These are phyloP conservation scores for Tylopilus rubrobrunneus DNA, from an alignment of 768 basidiomycete genomes.

Conservation along the genomic window DNA sequence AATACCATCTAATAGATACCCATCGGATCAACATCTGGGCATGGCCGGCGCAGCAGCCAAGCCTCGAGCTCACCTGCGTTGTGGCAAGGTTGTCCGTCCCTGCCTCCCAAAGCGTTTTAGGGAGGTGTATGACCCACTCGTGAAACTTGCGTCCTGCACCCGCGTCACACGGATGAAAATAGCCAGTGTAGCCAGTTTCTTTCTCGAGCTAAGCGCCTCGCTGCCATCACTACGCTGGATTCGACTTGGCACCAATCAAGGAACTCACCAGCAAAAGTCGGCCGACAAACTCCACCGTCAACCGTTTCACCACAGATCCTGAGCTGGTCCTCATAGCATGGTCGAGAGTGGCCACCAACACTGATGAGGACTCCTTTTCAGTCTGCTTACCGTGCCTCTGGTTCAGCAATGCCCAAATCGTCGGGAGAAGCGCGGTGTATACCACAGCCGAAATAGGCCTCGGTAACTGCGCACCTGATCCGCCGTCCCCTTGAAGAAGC, in stretches of 20 bases:
- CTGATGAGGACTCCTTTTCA: conserved; percentile 20
- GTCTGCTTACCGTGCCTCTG: conserved; percentile 30
- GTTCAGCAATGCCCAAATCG: conserved; percentile 72
- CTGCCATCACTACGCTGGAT: not conserved
- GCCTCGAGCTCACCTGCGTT: conserved; percentile 51
- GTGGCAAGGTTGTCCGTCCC: conserved; percentile 50
- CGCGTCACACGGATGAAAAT: conserved; percentile 37
- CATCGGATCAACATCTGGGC: conserved; percentile 3
- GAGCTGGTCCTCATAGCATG: conserved; percentile 61
- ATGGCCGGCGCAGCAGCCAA: not conserved
- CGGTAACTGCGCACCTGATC: conserved; percentile 40
- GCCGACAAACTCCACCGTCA: conserved; percentile 73
- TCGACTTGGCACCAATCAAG: not conserved
- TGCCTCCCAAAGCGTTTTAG: conserved; percentile 83
- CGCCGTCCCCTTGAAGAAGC: conserved; percentile 51
- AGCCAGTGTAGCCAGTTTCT: conserved; percentile 49
- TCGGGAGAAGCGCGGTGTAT: conserved; percentile 71
- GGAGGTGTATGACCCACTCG: conserved; percentile 74
- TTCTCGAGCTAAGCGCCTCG: conserved; percentile 50
- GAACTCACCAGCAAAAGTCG: conserved; percentile 61
- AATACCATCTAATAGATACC: conserved; percentile 45
- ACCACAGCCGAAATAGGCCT: conserved; percentile 49
- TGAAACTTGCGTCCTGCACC: conserved; percentile 35
- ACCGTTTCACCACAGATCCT: conserved; percentile 58
- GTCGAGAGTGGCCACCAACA: conserved; percentile 54